These are phyloP conservation scores for Eucalyptus paniculata DNA, from an alignment of 345 rosid genomes.

Conservation along the genomic window DNA sequence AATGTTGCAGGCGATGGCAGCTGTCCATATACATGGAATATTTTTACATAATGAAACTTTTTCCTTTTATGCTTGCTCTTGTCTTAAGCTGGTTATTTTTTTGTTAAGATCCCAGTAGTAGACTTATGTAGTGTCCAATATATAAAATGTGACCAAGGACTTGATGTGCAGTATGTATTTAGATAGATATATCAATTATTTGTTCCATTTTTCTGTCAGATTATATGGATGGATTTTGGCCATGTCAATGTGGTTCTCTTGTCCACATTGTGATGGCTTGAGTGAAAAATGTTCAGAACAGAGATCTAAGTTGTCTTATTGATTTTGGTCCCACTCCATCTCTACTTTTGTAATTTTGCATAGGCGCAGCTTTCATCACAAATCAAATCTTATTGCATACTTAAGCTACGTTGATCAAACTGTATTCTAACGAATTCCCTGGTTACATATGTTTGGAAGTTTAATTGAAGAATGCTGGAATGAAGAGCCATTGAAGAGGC, in stretches of 20 bases:
- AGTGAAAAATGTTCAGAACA: not conserved
- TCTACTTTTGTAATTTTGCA: not conserved
- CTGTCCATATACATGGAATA: not conserved
- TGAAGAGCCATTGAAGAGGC: constrained; percentile 51
- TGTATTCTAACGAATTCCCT: not conserved
- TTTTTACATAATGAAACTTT: not conserved
- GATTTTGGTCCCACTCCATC: not conserved
- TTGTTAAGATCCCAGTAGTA: not conserved
- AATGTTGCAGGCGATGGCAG: not conserved
- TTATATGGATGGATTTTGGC: not conserved
- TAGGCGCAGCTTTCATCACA: not conserved
- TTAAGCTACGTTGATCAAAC: not conserved
- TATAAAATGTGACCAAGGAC: not conserved
- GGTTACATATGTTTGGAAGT: constrained; percentile 7
- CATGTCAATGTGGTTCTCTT: not conserved
- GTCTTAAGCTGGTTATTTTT: not conserved
- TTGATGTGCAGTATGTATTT: not conserved
- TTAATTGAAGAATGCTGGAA: constrained; percentile 72
- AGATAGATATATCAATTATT: not conserved
- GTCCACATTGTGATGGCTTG: not conserved
- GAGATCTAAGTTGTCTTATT: not conserved
- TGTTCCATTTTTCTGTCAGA: not conserved
- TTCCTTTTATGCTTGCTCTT: not conserved
- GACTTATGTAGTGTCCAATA: not conserved
- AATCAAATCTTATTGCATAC: not conserved